Conservation (phyloP, 2,329 filamentous ascomycete genomes). For the Calonectria pteridis region DNA sequence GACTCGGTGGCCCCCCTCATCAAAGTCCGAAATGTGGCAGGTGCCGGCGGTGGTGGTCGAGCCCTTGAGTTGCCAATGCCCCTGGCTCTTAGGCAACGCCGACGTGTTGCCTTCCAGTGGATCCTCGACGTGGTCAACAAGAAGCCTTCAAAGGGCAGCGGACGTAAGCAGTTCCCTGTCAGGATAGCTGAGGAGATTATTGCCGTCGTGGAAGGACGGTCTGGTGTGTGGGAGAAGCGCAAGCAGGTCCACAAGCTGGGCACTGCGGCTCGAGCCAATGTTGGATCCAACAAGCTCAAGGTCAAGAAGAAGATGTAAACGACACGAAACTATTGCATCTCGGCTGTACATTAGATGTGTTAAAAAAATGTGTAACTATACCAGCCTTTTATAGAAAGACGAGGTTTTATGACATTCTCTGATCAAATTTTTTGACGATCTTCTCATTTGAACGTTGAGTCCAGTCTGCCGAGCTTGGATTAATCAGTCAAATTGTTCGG, state of each 20-base stretch:
- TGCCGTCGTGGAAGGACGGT: slow-evolving; percentile 87
- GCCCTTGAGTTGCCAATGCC: slow-evolving; percentile 87
- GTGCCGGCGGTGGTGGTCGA: slow-evolving; percentile 86
- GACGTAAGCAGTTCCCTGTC: slow-evolving; percentile 78
- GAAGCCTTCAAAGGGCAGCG: slow-evolving; percentile 78
- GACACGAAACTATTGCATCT: slow-evolving; percentile 16
- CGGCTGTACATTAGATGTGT: slow-evolving; percentile 47
- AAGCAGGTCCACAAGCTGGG: slow-evolving; percentile 83
- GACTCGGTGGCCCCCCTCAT: slow-evolving; percentile 94
- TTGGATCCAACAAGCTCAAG: slow-evolving; percentile 56
- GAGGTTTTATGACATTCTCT: slow-evolving; percentile 21
- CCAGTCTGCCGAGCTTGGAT: no score
- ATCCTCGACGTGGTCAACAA: slow-evolving; percentile 88
- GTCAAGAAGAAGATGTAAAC: slow-evolving; percentile 52
- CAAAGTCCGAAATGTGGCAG: slow-evolving; percentile 80
- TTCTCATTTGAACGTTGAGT: background rate
- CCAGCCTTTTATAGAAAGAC: slow-evolving; percentile 42
- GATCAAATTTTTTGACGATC: background rate
- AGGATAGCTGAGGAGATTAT: slow-evolving; percentile 89
- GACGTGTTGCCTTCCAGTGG: slow-evolving; percentile 86
- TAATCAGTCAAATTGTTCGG: background rate
- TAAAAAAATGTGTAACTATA: slow-evolving; percentile 48
- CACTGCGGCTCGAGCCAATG: slow-evolving; percentile 82
- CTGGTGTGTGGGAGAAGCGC: slow-evolving; percentile 86
- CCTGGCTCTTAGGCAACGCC: slow-evolving; percentile 78